Base-by-base conservation (phyloP, 2,329 filamentous ascomycete genomes). In the Botrytis tulipae region DNA sequence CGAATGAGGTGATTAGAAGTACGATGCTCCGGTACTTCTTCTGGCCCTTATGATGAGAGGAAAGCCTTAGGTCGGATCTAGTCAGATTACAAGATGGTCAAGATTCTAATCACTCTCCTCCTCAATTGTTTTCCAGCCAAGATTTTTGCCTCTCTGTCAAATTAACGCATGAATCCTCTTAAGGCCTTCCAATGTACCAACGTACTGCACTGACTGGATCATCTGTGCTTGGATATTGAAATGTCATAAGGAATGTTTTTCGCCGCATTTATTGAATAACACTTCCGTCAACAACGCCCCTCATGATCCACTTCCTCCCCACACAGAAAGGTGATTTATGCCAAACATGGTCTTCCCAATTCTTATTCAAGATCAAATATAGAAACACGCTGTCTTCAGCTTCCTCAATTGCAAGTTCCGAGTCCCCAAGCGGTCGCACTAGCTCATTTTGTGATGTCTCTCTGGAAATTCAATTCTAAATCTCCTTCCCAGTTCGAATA, bases 341-440 rank as follows among this genome's bases (percentile, higher is more conserved):
- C 44, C 44, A 32, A 32, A 32, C 67, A 61, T 61, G 67, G 70
- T 40, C 29, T 59, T 68, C 35, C 46, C 37, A 35, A 37, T n/a
- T 70, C 25, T 18, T 54, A 60, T 60, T 44, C 62, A 46, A 59
- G 48, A 37, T 48, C 57, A 62, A 72, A 68, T 72, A 72, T 67
- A 60, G 62, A 68, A 68, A 35, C 63, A 42, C 46, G 35, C 51
- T 29, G 51, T 62, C 57, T 48, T 51, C 16, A 73, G 22, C 51
- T 73, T 72, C 46, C 69, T 62, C 59, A 37, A 46, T 57, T 40
- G 37, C 71, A 25, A 46, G 22, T 63, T 65, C 59, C 57, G 65
- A 70, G 67, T 71, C 59, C 67, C 63, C 60, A 71, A 71, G 72
- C 67, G 71, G 62, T 29, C 40, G 35, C 22, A 54, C 63, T 70